Base-by-base conservation (phyloP, 352 stramenopile species). In the Phytophthora hibernalis region DNA sequence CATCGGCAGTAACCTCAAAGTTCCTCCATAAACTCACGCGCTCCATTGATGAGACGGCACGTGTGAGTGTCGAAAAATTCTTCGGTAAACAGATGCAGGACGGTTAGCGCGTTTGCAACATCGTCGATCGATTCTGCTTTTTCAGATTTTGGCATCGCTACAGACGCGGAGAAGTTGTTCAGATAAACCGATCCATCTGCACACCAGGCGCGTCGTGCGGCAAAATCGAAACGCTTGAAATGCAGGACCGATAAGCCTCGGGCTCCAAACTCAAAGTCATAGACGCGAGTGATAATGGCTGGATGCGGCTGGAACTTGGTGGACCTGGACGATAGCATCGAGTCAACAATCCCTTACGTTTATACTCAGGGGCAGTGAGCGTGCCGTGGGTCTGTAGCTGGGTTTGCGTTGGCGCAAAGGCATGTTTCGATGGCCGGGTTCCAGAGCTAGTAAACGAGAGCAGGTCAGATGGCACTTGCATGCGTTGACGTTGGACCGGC, bases 261-360 rank as follows among this genome's bases (percentile, higher is more conserved):
- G 2, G 7, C 21, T 1, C 55, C 50, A 26, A 71, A 71, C 24
- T 71, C 13, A 8, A 71, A 22, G 18, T 57, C 55, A 22, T 52
- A 71, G 2, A 49, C 13, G 0, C 52, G 31, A 1, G 37, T 42
- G 10, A 66, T 52, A 24, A 61, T 65, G 6, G 42, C 54, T 16
- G 61, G 53, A 24, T 71, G 63, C 0, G 49, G 63, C 16, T 66
- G 52, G 42, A 68, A 47, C 51, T 68, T 62, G 5, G 53, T 69
- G 26, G 52, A 30, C 26, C 48, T 22, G 52, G 61, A 59, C 8
- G 61, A 63, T 22, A 63, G 62, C 61, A 69, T 69, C 7, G 5
- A 1, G 20, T 59, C 53, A 49, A 57, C 33, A 20, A 61, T 12
- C 9, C 30, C 30, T 33, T 40, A 40, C 33, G 8, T 40, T 2